phyloP scores from a whole-genome alignment of 1,284 basidiomycete species.

The Salmacisia buchloeana region DNA sequence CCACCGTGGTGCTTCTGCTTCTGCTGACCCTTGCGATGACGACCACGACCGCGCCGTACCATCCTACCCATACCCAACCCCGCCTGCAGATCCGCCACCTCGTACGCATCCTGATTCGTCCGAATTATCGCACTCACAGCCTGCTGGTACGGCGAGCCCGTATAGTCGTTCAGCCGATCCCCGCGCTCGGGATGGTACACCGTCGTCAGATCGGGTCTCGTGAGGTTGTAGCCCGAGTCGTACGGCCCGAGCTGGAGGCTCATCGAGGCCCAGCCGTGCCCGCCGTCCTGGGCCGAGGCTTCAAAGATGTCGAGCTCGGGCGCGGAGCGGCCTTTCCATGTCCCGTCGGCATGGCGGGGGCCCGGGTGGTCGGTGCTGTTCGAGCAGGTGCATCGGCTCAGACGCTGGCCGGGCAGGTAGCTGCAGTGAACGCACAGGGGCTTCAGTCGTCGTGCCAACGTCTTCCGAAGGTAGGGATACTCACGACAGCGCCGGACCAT shows the following conservation, averaged over 20 bases:
- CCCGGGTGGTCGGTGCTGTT: constrained; percentile 72
- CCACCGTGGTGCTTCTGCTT: no score
- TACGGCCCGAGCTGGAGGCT: constrained; percentile 68
- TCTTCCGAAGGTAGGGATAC: not conserved
- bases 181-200: constrained; percentile 23
- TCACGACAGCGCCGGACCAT: constrained; percentile 25
- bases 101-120: constrained; percentile 33
- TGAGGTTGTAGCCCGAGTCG: constrained; percentile 51
- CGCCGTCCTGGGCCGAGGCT: constrained; percentile 53
- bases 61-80: not conserved
- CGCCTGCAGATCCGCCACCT: constrained; percentile 20
- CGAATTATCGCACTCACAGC: constrained; percentile 42
- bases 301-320: constrained; percentile 68
- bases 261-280: constrained; percentile 63
- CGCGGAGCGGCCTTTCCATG: constrained; percentile 63
- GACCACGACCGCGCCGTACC: no score
- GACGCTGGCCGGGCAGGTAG: constrained; percentile 71
- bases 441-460: constrained; percentile 3
- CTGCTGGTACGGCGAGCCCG: constrained; percentile 44
- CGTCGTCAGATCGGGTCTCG: constrained; percentile 33
- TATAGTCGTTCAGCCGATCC: constrained; percentile 34
- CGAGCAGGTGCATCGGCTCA: constrained; percentile 64
- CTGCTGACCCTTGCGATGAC: no score
- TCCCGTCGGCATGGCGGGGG: constrained; percentile 62
- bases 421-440: constrained; percentile 18